Evolutionary conservation across 2,329 filamentous ascomycete genomes (phyloP), one percentile per base, ranked within the genome.

Genomic region (Hypoxylon rubiginosum): DNA sequence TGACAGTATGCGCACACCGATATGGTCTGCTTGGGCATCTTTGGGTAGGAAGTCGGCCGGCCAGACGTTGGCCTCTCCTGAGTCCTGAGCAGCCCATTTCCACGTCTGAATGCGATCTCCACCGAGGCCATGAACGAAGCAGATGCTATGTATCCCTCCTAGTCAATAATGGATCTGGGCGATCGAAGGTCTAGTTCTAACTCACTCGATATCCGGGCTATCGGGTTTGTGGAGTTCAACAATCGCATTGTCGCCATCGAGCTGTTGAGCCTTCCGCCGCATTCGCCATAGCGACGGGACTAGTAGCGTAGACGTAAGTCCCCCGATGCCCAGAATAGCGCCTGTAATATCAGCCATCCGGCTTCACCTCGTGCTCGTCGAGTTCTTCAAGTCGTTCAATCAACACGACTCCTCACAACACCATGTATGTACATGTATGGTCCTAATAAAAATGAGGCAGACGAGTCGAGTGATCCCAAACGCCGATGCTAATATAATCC

Each of bases 1-100:
- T 15, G 53, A 56, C 17, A 56, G 28, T 56, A 56, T 56, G 26
- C 53, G 53, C 17, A 56, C 53, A 56, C 32, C 19, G 15, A 56
- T 17, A 24, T 26, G 41, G 9, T 48, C 41, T 19, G 6, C 53
- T 56, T 56, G n/a, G 13, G 26, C 41, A 34, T 56, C 53, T 32
- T 48, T 17, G 1, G 41, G 26, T 56, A 56, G 28, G 28, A 56
- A 56, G 3, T 56, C 53, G 15, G n/a, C 6, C 17, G 53, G 53
- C 53, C 53, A 56, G 26, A 24, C 21, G 46, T 48, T 45, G 9
- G 39, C 21, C 41, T 56, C 53, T 56, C 48, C 43, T 3, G 39
- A 48, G 21, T 36, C 28, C 7, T 24, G n/a, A 17, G 28, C 41
- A 46, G 19, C 17, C 53, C 53, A 56, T 24, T 56, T 30, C 53